Evolutionary conservation across 768 basidiomycete genomes (phyloP).

Genomic region (Megacollybia marginata): DNA sequence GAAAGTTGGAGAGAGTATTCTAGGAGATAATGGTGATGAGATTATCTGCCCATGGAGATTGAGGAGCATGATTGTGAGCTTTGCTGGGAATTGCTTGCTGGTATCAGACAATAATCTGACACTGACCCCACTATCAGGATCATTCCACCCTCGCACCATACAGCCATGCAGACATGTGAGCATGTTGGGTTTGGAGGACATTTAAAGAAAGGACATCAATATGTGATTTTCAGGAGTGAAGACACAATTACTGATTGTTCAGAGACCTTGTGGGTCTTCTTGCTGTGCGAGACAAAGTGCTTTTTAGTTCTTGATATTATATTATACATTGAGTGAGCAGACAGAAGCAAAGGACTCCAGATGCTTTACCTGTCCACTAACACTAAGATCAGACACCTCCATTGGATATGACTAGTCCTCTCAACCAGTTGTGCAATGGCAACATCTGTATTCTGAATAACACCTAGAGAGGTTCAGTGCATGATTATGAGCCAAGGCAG

Average conservation of each 20-base stretch:
- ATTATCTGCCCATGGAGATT: too few species aligned
- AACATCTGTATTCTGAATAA: slow-evolving; percentile 41
- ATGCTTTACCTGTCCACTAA: slow-evolving; percentile 39
- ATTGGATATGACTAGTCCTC: slow-evolving; percentile 43
- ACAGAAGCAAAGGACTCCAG: not conserved
- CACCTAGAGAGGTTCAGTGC: slow-evolving; percentile 20
- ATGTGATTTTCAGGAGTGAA: not conserved
- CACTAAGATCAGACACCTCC: slow-evolving; percentile 47
- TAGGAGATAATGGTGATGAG: too few species aligned
- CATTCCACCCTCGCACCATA: too few species aligned
- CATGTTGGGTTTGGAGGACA: slow-evolving; percentile 47
- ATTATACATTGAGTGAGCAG: slow-evolving; percentile 16
- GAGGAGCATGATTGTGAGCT: too few species aligned
- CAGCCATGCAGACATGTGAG: too few species aligned
- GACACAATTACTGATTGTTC: slow-evolving; percentile 40
- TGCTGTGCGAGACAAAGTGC: slow-evolving; percentile 39
- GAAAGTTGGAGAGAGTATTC: too few species aligned
- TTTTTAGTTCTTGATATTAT: slow-evolving; percentile 54
- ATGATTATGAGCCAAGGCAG: not conserved
- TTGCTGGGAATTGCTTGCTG: too few species aligned
- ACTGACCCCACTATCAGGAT: too few species aligned
- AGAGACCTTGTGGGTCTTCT: slow-evolving; percentile 35
- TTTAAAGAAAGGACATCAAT: slow-evolving; percentile 19
- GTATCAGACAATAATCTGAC: too few species aligned
- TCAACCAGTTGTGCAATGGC: slow-evolving; percentile 37